Base-by-base conservation (phyloP, 495 filamentous ascomycete genomes). In the Rhizodiscina lignyota region DNA sequence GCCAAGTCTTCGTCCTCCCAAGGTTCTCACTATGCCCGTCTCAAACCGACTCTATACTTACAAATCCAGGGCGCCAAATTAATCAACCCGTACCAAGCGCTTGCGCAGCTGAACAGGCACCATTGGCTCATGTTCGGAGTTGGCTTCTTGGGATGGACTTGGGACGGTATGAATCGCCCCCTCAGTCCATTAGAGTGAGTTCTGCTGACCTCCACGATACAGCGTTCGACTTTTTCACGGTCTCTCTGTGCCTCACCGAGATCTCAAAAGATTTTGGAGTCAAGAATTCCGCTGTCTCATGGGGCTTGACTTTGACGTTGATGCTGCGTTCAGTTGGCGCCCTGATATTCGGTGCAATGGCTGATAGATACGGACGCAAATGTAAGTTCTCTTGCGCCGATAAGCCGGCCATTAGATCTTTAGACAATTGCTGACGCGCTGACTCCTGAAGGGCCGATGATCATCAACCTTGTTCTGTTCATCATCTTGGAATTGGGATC, bases 41-140 rank as follows among this genome's bases (percentile, higher is more conserved):
- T 30, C 31, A 6, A 15, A 18, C 19, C 30, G 13, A 19, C 15
- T 26, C 18, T 17, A 16, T 15, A 23, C 17, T 3, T 18, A 21
- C 35, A 32, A 27, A 4, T 20, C n/a, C 21, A 21, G 4, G 22
- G 45, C 41, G 43, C 36, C 26, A 46, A 43, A 23, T 35, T 50
- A 16, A 39, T 38, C 26, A 59, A 59, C 30, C 57, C 57, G 1
- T 40, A 44, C 13, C 33, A 38, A 2, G 45, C 56, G 13, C 38
- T 62, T 15, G 26, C 34, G 4, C 45, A 54, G 35, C 43, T 62
- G 12, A 52, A 53, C 12, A 26, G 39, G 1, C 54, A 60, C 23
- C 57, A 62, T 55, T 61, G 59, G 59, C 51, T 59, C 15, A 56
- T 61, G 54, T 61, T 62, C 35, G 34, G 18, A 1, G 40, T 42